phyloP scores from a whole-genome alignment of 179 eudicot species.

The Heliamphora pulchella region DNA sequence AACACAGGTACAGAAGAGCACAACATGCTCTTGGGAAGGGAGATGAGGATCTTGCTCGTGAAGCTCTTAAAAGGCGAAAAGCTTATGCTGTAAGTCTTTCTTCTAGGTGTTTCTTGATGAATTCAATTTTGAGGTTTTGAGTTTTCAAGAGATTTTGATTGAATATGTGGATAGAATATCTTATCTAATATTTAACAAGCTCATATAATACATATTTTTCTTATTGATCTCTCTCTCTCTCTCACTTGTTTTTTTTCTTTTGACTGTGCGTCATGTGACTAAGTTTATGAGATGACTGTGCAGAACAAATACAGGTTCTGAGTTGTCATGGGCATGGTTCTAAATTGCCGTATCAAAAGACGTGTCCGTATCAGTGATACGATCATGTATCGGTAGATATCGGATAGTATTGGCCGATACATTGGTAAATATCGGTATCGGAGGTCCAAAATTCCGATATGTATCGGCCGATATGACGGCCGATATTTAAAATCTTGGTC shows the following conservation, averaged over 20 bases:
- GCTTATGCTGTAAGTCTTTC: conserved; percentile 71
- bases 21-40: conserved; percentile 93
- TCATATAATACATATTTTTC: background rate
- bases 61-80: conserved; percentile 94
- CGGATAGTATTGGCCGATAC: too few species aligned
- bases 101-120: background rate
- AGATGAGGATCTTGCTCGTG: conserved; percentile 98
- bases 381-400: too few species aligned
- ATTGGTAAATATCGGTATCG: too few species aligned
- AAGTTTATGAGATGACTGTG: background rate
- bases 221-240: background rate
- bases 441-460: too few species aligned
- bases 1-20: conserved; percentile 74
- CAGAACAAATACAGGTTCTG: background rate
- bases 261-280: background rate
- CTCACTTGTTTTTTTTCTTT: background rate
- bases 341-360: too few species aligned
- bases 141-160: background rate
- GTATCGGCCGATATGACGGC: too few species aligned
- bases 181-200: background rate
- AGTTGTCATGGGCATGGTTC: background rate
- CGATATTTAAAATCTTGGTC: background rate
- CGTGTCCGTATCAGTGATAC: too few species aligned
- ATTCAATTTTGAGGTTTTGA: background rate
- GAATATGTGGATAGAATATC: background rate